phyloP scores from a whole-genome alignment of 2,329 filamentous ascomycete genomes.

The Leptosphaerulina australis region DNA sequence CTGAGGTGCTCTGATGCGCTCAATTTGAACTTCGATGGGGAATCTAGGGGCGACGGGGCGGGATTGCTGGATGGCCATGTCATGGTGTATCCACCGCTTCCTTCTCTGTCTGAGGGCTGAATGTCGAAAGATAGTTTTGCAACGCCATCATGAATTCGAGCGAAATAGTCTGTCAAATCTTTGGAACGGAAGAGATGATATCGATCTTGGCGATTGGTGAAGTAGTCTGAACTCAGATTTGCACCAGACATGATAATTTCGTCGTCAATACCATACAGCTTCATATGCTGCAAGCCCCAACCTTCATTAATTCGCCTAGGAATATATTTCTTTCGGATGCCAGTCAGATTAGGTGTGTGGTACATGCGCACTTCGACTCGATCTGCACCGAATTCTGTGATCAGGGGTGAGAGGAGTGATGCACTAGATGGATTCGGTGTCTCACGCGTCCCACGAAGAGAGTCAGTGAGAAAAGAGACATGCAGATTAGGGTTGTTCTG shows the following conservation, averaged over 20 bases:
- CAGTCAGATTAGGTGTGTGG: constrained; percentile 94
- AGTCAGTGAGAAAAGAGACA: constrained; percentile 90
- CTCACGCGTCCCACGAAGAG: constrained; percentile 88
- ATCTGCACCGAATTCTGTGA: constrained; percentile 79
- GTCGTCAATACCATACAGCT: constrained; percentile 93
- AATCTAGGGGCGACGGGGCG: constrained; percentile 73
- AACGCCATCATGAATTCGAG: constrained; percentile 75
- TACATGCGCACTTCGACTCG: constrained; percentile 96
- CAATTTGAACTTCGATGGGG: constrained; percentile 71
- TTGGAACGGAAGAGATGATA: constrained; percentile 89
- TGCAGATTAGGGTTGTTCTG: constrained; percentile 74
- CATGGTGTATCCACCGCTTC: constrained; percentile 58
- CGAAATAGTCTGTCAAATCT: constrained; percentile 82
- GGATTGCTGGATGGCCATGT: constrained; percentile 78
- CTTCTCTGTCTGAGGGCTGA: constrained; percentile 62
- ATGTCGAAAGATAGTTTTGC: constrained; percentile 83
- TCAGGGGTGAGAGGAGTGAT: constrained; percentile 82
- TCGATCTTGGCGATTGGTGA: constrained; percentile 91
- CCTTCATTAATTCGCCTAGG: constrained; percentile 95
- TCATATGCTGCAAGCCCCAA: constrained; percentile 99
- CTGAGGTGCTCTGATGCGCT: constrained; percentile 70
- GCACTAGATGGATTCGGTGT: constrained; percentile 84
- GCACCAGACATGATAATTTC: constrained; percentile 90
- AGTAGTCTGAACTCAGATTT: constrained; percentile 92
- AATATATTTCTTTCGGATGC: constrained; percentile 79